Percentiles rank a stretch among this genome's conserved stretches.
Conservation (phyloP, 2,329 filamentous ascomycete species). For the Pseudogymnoascus sp. region DNA sequence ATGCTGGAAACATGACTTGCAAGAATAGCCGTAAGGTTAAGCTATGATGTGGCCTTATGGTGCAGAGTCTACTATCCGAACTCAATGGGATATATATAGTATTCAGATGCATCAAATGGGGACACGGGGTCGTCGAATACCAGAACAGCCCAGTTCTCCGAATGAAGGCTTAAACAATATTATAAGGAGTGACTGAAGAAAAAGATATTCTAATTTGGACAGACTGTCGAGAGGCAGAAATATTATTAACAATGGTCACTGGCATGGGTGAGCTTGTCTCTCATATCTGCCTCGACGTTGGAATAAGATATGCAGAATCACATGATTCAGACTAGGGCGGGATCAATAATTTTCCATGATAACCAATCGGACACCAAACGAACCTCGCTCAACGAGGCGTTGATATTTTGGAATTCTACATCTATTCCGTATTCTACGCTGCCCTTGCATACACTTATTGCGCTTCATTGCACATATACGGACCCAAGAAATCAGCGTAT, state of each 20-base stretch:
- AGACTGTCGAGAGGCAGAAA: too few relatives aligned
- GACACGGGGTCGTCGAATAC: too few relatives aligned
- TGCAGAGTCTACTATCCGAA: neutral
- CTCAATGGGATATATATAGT: neutral
- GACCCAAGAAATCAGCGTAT: neutral
- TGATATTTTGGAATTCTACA: slow-evolving; percentile 5
- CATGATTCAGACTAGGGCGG: neutral
- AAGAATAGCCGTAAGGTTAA: neutral
- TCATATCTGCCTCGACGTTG: neutral
- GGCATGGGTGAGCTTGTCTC: too few relatives aligned
- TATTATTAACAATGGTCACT: too few relatives aligned
- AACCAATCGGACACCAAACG: slow-evolving; percentile 2
- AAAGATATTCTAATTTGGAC: too few relatives aligned
- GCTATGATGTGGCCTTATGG: neutral
- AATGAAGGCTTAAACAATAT: too few relatives aligned
- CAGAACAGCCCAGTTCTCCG: too few relatives aligned
- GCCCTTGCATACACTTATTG: neutral
- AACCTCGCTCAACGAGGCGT: neutral
- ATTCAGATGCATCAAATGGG: neutral
- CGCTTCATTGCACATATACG: neutral
- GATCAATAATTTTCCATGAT: slow-evolving; percentile 6
- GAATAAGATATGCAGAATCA: neutral
- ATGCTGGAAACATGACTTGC: neutral
- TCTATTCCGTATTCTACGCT: neutral
- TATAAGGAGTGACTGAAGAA: too few relatives aligned